phyloP scores from a whole-genome alignment of 495 filamentous ascomycete species.

The Sabuloglossum arenarium region DNA sequence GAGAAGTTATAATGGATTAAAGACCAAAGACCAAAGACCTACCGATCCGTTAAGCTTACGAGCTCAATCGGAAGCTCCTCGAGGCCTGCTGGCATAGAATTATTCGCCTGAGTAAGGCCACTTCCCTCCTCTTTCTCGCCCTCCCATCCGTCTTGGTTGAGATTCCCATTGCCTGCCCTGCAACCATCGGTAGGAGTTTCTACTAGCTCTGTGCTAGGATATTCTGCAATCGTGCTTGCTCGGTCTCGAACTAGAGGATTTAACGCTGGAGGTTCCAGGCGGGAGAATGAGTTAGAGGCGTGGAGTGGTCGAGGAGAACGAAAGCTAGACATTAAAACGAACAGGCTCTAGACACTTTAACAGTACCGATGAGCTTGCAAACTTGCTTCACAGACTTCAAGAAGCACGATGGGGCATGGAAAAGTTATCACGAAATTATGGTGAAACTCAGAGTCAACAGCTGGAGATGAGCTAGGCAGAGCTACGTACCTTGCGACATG shows the following conservation, averaged over 20 bases:
- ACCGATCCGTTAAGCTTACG: slow-evolving; percentile 74
- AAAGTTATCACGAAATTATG: not conserved
- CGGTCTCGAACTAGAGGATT: slow-evolving; percentile 27
- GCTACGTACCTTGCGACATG: not conserved
- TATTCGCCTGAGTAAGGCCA: slow-evolving; percentile 19
- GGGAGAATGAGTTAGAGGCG: slow-evolving; percentile 31
- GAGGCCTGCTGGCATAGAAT: slow-evolving; percentile 38
- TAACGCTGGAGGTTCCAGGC: slow-evolving; percentile 25
- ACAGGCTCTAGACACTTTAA: not conserved
- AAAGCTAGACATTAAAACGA: not conserved
- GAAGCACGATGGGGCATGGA: not conserved
- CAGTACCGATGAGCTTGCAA: not conserved
- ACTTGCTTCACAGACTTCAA: not conserved
- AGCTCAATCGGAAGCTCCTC: slow-evolving; percentile 89
- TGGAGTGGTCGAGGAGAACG: slow-evolving; percentile 13
- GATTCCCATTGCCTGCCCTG: slow-evolving; percentile 13
- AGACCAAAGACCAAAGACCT: slow-evolving; percentile 5
- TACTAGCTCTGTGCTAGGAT: slow-evolving; percentile 15
- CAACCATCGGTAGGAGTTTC: slow-evolving; percentile 5
- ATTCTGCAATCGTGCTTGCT: slow-evolving; percentile 34
- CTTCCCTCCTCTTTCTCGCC: slow-evolving; percentile 19
- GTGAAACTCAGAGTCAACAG: not conserved
- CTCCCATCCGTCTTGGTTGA: slow-evolving; percentile 12
- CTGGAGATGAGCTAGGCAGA: not conserved
- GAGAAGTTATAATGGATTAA: not conserved